Conservation (phyloP, 331 rosid genomes). For the Quercus phellos region DNA sequence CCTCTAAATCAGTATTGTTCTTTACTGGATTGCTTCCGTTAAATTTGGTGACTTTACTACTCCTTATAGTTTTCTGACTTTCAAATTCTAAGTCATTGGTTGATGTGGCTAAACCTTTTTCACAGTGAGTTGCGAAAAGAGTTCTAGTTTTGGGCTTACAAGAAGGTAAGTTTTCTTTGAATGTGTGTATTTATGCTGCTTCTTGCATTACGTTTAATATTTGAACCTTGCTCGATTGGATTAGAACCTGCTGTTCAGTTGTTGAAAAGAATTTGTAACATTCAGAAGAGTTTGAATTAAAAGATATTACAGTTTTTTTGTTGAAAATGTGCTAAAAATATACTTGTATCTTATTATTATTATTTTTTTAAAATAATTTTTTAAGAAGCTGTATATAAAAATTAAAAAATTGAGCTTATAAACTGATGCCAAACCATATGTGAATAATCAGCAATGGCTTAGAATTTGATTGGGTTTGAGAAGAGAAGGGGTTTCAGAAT, state of each 20-base stretch:
- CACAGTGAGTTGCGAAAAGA: slow-evolving; percentile 85
- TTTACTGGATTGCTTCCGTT: slow-evolving; percentile 1
- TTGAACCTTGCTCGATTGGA: slow-evolving; percentile 13
- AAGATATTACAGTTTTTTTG: neutral
- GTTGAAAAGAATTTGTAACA: neutral
- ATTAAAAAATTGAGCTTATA: no score
- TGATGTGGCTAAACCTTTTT: slow-evolving; percentile 19
- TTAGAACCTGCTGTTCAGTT: slow-evolving; percentile 2
- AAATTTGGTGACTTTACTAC: slow-evolving; percentile 12
- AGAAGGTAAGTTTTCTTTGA: slow-evolving; percentile 48
- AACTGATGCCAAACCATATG: no score
- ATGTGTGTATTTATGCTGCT: neutral
- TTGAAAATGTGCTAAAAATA: no score
- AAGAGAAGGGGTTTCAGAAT: no score
- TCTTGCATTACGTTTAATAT: slow-evolving; percentile 4
- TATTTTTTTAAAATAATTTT: no score
- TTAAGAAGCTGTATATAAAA: no score
- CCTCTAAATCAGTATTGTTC: neutral
- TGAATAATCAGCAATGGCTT: no score
- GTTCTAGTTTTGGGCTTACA: slow-evolving; percentile 94
- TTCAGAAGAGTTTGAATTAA: neutral
- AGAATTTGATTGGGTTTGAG: no score
- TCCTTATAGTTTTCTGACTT: slow-evolving; percentile 9
- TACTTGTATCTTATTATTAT: no score
- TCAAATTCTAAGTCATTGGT: neutral